These are phyloP conservation scores for Ceratocystis lukuohia DNA, from an alignment of 2,329 filamentous ascomycete genomes.

Conservation along the genomic window DNA sequence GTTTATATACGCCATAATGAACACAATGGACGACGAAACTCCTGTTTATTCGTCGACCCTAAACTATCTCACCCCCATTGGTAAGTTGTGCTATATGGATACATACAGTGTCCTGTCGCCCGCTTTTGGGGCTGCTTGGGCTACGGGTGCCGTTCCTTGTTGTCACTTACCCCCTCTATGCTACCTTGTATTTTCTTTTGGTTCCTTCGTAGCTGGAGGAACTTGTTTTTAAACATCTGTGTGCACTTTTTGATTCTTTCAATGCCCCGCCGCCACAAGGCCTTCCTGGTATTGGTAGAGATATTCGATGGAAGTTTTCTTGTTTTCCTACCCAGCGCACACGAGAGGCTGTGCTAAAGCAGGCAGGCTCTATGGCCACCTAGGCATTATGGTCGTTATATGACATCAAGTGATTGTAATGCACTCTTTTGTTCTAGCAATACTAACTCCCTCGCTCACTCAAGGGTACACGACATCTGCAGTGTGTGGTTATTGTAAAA, in stretches of 20 bases:
- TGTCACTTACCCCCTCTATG: background rate
- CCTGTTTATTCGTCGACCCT: background rate
- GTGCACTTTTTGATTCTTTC: background rate
- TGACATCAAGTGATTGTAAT: background rate
- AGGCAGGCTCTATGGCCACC: background rate
- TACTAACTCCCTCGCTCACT: background rate
- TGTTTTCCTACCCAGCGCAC: background rate
- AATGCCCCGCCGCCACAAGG: too few relatives aligned
- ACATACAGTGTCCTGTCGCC: background rate
- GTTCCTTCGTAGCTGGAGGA: background rate
- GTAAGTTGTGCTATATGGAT: background rate
- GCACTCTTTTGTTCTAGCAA: background rate
- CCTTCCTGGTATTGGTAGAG: too few relatives aligned
- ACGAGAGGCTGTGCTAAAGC: background rate
- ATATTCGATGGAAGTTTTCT: too few relatives aligned
- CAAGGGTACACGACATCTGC: constrained; percentile 9
- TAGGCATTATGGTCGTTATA: background rate
- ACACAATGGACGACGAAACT: background rate
- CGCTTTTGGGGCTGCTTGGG: background rate
- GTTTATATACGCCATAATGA: background rate
- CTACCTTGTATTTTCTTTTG: background rate
- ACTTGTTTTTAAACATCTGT: background rate
- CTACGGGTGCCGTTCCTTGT: background rate
- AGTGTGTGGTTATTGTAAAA: constrained; percentile 14
- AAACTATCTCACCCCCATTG: constrained; percentile 3